phyloP scores from a whole-genome alignment of 306 rosid species.

The Arachis stenosperma region DNA sequence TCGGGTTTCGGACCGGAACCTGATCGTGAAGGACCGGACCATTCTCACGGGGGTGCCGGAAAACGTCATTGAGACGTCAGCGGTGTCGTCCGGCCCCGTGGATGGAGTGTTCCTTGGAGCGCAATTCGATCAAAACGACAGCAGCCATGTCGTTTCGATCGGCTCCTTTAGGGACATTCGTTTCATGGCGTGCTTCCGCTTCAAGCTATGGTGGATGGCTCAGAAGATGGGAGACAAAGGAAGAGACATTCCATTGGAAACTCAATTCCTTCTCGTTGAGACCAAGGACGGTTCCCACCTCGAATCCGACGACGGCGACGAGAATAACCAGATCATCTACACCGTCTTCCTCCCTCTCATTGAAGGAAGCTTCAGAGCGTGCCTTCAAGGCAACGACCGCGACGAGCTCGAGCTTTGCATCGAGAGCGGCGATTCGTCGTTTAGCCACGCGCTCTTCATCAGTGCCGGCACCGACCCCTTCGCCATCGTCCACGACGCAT shows the following conservation, averaged over 20 bases:
- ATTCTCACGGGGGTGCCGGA: constrained; percentile 77
- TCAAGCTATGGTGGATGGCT: constrained; percentile 99
- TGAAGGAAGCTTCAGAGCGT: constrained; percentile 78
- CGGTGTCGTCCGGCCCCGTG: constrained; percentile 57
- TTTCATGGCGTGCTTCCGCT: constrained; percentile 82
- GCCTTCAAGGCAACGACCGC: constrained; percentile 65
- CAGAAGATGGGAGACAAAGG: constrained; percentile 89
- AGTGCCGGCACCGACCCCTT: constrained; percentile 84
- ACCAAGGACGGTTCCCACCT: constrained; percentile 75
- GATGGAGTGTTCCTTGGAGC: constrained; percentile 79
- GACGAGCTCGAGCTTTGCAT: constrained; percentile 77
- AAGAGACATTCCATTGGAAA: constrained; percentile 74
- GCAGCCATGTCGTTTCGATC: constrained; percentile 67
- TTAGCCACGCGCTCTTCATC: constrained; percentile 57
- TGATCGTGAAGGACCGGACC: constrained; percentile 66
- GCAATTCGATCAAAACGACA: constrained; percentile 48
- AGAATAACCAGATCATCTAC: constrained; percentile 58
- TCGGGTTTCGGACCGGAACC: constrained; percentile 62
- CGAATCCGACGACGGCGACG: constrained; percentile 49
- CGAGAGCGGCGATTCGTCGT: constrained; percentile 90
- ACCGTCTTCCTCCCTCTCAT: constrained; percentile 78
- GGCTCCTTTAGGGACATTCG: constrained; percentile 65
- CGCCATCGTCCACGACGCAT: constrained; percentile 57
- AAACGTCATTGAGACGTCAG: constrained; percentile 66
- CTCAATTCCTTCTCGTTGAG: constrained; percentile 81